phyloP scores from a whole-genome alignment of 208 protist species.

The Phytomonas sp. region DNA sequence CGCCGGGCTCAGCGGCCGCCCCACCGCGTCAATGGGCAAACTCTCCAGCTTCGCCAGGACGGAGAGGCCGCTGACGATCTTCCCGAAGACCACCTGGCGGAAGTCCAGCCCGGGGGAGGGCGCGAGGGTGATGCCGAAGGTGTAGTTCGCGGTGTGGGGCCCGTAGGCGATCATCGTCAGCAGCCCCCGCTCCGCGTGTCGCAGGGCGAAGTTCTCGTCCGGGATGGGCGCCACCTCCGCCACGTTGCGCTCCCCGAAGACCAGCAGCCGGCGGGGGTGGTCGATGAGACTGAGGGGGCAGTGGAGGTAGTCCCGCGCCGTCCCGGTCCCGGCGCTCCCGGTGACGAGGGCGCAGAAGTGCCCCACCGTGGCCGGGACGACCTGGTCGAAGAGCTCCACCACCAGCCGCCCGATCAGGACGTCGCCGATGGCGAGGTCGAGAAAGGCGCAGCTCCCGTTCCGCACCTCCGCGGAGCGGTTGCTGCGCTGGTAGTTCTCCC shows the following conservation, averaged over 20 bases:
- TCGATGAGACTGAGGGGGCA: slow-evolving; percentile 53
- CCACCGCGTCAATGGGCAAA: slow-evolving; percentile 51
- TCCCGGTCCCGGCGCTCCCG: slow-evolving; percentile 46
- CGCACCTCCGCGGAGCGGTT: slow-evolving; percentile 72
- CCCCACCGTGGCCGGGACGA: slow-evolving; percentile 76
- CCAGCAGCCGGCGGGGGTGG: slow-evolving; percentile 34
- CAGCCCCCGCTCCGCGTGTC: slow-evolving; percentile 76
- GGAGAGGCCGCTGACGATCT: slow-evolving; percentile 70
- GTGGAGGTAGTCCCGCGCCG: slow-evolving; percentile 73
- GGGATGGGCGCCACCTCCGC: slow-evolving; percentile 20
- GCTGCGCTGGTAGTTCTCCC: slow-evolving; percentile 80
- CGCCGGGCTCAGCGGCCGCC: slow-evolving; percentile 36
- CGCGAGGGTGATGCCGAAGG: slow-evolving; percentile 70
- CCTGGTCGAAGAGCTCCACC: slow-evolving; percentile 82
- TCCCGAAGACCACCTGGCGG: slow-evolving; percentile 94
- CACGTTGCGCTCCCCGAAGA: slow-evolving; percentile 37
- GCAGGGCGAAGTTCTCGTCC: slow-evolving; percentile 88
- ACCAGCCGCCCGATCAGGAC: slow-evolving; percentile 67
- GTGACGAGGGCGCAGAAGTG: slow-evolving; percentile 87
- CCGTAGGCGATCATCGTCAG: slow-evolving; percentile 84
- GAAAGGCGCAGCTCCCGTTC: slow-evolving; percentile 53
- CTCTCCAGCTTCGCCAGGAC: slow-evolving; percentile 68
- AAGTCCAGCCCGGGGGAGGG: slow-evolving; percentile 71
- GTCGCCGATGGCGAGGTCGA: slow-evolving; percentile 80
- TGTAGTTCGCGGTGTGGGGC: slow-evolving; percentile 53